A percentile compares a stretch with the other conserved stretches of the same genome.
These are phyloP conservation scores for Epichloe elymi DNA, from an alignment of 2,329 filamentous ascomycete species.

Conservation along the genomic window DNA sequence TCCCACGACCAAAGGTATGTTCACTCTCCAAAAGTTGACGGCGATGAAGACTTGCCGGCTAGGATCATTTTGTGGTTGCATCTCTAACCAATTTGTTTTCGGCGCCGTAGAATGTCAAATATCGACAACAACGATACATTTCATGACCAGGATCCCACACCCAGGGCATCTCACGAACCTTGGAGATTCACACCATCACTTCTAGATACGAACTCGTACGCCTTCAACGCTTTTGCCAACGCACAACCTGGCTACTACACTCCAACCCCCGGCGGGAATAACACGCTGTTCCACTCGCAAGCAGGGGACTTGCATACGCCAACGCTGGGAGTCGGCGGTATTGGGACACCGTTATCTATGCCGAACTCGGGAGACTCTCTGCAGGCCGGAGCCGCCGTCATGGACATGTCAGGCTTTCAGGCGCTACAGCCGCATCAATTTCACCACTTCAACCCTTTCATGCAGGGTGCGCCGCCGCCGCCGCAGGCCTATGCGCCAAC, in stretches of 20 bases:
- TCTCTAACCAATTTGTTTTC: background rate
- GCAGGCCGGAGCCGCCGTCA: slow-evolving; percentile 42
- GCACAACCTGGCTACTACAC: slow-evolving; percentile 78
- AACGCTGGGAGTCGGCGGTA: slow-evolving; percentile 56
- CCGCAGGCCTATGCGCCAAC: slow-evolving; percentile 59
- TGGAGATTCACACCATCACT: slow-evolving; percentile 85
- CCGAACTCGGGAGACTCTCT: slow-evolving; percentile 53
- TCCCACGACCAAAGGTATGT: slow-evolving; percentile 17
- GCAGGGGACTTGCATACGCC: slow-evolving; percentile 82
- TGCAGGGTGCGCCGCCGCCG: slow-evolving; percentile 39
- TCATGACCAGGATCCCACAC: slow-evolving; percentile 68
- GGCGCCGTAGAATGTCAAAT: slow-evolving; percentile 10
- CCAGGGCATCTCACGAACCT: slow-evolving; percentile 63
- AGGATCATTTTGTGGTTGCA: background rate
- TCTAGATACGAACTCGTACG: slow-evolving; percentile 73
- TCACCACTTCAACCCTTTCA: slow-evolving; percentile 58
- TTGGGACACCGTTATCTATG: slow-evolving; percentile 72
- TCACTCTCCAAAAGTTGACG: background rate
- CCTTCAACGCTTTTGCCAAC: slow-evolving; percentile 67
- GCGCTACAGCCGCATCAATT: slow-evolving; percentile 46
- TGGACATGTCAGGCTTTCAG: slow-evolving; percentile 60
- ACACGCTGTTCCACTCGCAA: slow-evolving; percentile 69
- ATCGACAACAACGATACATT: slow-evolving; percentile 24
- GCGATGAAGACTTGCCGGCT: background rate
- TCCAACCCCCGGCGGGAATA: slow-evolving; percentile 69